Conservation (phyloP, 169 alveolate species). For the Amoebophrya sp. region DNA sequence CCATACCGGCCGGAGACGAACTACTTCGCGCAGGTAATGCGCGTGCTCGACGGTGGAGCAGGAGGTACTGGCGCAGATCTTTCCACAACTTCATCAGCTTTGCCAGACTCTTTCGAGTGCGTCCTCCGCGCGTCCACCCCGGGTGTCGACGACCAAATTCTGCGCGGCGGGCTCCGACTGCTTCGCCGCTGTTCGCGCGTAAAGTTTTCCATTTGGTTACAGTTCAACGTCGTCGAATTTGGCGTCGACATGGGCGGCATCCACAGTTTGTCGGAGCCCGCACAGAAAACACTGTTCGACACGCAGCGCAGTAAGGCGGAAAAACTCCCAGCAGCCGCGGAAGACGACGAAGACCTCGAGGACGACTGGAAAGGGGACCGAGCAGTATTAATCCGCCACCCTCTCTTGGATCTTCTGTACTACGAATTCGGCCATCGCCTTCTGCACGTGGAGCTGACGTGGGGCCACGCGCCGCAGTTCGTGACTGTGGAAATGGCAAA, state of each 20-base stretch:
- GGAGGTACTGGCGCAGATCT: too few relatives aligned
- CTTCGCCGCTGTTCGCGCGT: background rate
- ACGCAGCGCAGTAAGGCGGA: too few relatives aligned
- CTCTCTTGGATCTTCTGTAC: background rate
- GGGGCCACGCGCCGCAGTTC: constrained; percentile 5
- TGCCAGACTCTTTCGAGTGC: background rate
- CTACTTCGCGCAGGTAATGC: background rate
- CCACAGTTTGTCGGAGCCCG: too few relatives aligned
- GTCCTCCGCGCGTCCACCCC: background rate
- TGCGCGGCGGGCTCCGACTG: background rate
- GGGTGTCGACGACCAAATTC: background rate
- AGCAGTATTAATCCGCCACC: background rate
- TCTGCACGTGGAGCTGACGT: background rate
- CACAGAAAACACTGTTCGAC: too few relatives aligned
- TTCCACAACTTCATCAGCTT: background rate
- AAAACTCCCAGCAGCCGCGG: too few relatives aligned
- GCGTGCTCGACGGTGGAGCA: too few relatives aligned
- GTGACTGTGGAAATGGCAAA: background rate
- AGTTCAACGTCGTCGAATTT: background rate
- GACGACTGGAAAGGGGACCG: background rate
- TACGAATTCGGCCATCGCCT: background rate
- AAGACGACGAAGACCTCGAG: too few relatives aligned
- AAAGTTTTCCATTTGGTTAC: background rate
- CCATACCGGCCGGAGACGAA: background rate
- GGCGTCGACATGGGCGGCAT: background rate